Evolutionary conservation across 345 rosid species (phyloP).

Genomic region (Mallotus nudiflorus): DNA sequence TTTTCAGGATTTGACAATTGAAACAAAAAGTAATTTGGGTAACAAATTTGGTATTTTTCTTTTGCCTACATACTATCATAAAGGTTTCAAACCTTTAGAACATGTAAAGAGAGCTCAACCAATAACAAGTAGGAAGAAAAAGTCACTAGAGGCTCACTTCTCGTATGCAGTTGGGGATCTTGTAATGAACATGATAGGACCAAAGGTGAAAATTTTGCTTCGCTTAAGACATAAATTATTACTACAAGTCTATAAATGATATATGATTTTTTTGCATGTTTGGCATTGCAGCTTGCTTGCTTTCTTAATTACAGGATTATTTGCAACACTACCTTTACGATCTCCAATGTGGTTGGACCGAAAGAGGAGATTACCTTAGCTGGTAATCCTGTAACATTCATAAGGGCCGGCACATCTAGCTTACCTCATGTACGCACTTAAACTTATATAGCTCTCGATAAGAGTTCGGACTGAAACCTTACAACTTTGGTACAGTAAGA

Average conservation of each 20-base stretch:
- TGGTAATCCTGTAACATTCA: conserved; percentile 44
- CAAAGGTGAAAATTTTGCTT: conserved; percentile 41
- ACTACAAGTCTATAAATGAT: too few relatives aligned
- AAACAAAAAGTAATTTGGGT: too few relatives aligned
- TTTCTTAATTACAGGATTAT: conserved; percentile 46
- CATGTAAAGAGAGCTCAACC: conserved; percentile 48
- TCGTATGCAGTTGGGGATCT: conserved; percentile 41
- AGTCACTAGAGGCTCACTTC: conserved; percentile 48
- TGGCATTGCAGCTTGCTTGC: conserved; percentile 41
- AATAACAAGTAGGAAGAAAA: conserved; percentile 54
- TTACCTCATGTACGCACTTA: conserved; percentile 45
- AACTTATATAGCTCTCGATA: too few relatives aligned
- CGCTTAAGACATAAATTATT: too few relatives aligned
- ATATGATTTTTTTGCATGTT: too few relatives aligned
- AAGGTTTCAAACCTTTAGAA: conserved; percentile 34
- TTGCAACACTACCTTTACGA: conserved; percentile 52
- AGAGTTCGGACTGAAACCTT: too few relatives aligned
- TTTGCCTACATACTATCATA: conserved; percentile 44
- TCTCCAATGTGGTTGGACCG: conserved; percentile 61
- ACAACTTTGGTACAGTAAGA: too few relatives aligned
- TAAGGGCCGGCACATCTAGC: conserved; percentile 41
- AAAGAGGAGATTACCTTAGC: conserved; percentile 43
- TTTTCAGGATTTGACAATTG: too few relatives aligned
- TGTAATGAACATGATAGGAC: conserved; percentile 41
- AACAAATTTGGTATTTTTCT: conserved; percentile 56